Conservation (phyloP, 345 rosid genomes). For the Pistacia atlantica region DNA sequence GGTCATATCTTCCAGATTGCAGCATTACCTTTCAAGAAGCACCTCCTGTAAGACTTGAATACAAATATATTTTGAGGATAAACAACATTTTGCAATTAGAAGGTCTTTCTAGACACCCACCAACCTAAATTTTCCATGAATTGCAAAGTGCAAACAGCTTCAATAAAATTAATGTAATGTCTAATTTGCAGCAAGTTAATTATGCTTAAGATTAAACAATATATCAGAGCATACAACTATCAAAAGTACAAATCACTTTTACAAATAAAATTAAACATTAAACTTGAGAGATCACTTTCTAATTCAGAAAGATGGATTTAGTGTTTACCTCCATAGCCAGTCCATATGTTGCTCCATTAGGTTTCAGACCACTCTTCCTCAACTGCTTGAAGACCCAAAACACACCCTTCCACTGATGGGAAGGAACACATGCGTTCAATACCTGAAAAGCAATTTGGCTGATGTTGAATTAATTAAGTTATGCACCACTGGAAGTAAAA, state of each 20-base stretch:
- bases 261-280: not conserved
- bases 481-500: constrained; percentile 6
- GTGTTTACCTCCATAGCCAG: constrained; percentile 93
- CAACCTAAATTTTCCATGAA: not conserved
- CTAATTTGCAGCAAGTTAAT: not conserved
- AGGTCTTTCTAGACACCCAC: constrained; percentile 6
- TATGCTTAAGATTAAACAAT: not conserved
- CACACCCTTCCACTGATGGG: constrained; percentile 87
- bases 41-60: constrained; percentile 59
- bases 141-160: not conserved
- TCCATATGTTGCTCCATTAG: constrained; percentile 94
- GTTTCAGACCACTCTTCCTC: constrained; percentile 75
- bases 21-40: constrained; percentile 86
- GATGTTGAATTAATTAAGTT: constrained; percentile 10
- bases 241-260: no score
- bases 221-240: not conserved
- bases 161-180: not conserved
- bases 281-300: no score
- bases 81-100: constrained; percentile 17
- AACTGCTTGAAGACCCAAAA: constrained; percentile 86
- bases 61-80: constrained; percentile 25
- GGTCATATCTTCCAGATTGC: constrained; percentile 78
- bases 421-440: constrained; percentile 84
- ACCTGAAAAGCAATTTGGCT: constrained; percentile 46
- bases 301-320: not conserved